Conservation (phyloP, 2,329 filamentous ascomycete species). For the Talaromyces sp. region DNA sequence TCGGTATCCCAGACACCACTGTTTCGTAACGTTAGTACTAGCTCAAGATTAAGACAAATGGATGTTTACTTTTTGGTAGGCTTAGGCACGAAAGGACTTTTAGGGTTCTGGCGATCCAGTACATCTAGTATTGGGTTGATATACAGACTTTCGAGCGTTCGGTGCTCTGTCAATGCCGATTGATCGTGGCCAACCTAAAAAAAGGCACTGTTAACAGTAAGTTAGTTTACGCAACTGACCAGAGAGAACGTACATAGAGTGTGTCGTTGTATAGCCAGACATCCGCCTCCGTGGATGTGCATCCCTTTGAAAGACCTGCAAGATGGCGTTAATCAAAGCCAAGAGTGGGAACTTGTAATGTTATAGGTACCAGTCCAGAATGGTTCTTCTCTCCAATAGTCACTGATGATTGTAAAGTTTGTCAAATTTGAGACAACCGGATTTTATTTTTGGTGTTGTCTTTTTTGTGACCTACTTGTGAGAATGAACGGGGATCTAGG, state of each 20-base stretch:
- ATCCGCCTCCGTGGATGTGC: slow-evolving; percentile 62
- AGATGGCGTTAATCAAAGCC: slow-evolving; percentile 20
- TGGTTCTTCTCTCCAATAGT: slow-evolving; percentile 57
- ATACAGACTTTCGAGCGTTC: slow-evolving; percentile 62
- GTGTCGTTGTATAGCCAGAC: slow-evolving; percentile 62
- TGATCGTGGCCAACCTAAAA: slow-evolving; percentile 59
- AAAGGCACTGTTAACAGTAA: background rate
- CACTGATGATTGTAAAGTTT: slow-evolving; percentile 45
- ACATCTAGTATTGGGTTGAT: slow-evolving; percentile 62
- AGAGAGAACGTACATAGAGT: slow-evolving; percentile 50
- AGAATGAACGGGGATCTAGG: slow-evolving; percentile 45
- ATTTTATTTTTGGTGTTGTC: background rate
- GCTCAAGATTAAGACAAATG: background rate
- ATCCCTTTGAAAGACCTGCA: slow-evolving; percentile 59
- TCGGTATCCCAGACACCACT: slow-evolving; percentile 63
- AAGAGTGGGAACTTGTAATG: background rate
- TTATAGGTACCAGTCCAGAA: slow-evolving; percentile 48
- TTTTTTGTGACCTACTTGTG: slow-evolving; percentile 39
- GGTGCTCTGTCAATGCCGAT: slow-evolving; percentile 53
- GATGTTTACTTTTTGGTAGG: slow-evolving; percentile 52
- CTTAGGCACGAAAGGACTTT: slow-evolving; percentile 50
- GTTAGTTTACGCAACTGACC: slow-evolving; percentile 2
- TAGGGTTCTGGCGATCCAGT: slow-evolving; percentile 59
- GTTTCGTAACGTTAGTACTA: slow-evolving; percentile 7
- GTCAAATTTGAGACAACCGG: background rate